phyloP scores from a whole-genome alignment of 2,329 filamentous ascomycete species.

The Scytalidium lignicola region DNA sequence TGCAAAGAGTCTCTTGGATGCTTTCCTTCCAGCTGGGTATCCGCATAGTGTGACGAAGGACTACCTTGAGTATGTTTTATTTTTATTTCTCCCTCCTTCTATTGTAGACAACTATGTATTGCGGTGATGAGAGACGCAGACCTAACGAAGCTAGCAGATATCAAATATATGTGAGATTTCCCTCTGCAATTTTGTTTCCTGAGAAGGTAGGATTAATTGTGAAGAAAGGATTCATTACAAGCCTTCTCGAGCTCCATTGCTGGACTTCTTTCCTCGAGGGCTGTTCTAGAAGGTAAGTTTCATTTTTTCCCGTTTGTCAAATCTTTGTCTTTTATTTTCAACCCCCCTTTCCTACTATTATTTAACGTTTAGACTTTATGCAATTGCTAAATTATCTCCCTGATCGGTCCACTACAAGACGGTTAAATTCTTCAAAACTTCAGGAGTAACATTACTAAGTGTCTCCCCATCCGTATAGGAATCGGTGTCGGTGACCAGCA shows the following conservation, averaged over 20 bases:
- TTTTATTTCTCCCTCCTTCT: not conserved
- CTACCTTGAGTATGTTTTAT: constrained; percentile 53
- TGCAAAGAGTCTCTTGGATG: constrained; percentile 39
- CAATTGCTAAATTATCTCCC: no score
- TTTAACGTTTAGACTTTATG: no score
- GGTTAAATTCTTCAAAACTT: not conserved
- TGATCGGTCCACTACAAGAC: no score
- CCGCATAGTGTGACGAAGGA: constrained; percentile 66
- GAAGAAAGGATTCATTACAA: constrained; percentile 53
- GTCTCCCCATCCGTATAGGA: no score
- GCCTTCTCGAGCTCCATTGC: constrained; percentile 63
- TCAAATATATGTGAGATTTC: constrained; percentile 58
- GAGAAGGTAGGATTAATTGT: constrained; percentile 2
- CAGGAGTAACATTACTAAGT: no score
- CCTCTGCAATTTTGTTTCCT: constrained; percentile 20
- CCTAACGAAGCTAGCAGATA: constrained; percentile 41
- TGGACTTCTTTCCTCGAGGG: constrained; percentile 58
- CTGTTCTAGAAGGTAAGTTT: constrained; percentile 56
- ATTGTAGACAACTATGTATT: no score
- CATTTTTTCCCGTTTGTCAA: no score
- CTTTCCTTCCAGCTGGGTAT: constrained; percentile 65
- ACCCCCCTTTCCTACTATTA: no score
- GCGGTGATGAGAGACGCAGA: not conserved
- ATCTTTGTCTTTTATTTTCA: no score
- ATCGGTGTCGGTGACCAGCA: constrained; percentile 63